Evolutionary conservation across 805 yeast species (phyloP), one percentile per base, ranked within the genome.

Genomic region (Ogataea saltuana): DNA sequence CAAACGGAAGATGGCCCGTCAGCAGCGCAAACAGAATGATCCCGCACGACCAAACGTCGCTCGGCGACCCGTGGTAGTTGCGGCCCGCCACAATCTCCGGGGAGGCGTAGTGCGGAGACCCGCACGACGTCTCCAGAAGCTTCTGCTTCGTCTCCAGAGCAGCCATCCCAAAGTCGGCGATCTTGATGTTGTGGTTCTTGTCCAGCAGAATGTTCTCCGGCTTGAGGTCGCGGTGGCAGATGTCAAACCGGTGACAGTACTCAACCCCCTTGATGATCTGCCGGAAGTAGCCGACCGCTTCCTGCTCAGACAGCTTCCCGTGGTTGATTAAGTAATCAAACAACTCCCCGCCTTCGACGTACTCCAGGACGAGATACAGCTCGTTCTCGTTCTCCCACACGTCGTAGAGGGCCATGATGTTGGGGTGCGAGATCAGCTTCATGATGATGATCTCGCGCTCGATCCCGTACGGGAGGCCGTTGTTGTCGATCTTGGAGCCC

Each of bases 361-460:
- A 86, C 60, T 86, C 95, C 39, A 86, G 67, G 12, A 86, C 88
- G 51, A 86, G 63, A 56, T 83, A 86, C 44, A 93, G 72, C 47
- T 91, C 96, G 59, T 88, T 88, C 52, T 88, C 83, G 52, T 95
- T 91, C 65, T 93, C 99, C 98, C 98, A 93, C 18, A 93, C 99
- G 60, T 93, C 99, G 61, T 89, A 93, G 29, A 93, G 71, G 19
- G 93, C 85, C 78, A 93, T 81, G 18, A 93, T 93, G 59, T 93
- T 91, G 10, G 96, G 88, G 64, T 93, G 98, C 47, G 93, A 87
- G 34, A 93, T 79, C 31, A 93, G 74, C 67, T 93, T 93, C 99
- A 91, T 93, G 55, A 93, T 93, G 55, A 93, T 90, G 50, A 93
- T 95, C 63, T 93, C 99, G 53, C 98, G 78, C 67, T 93, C 99